A percentile compares a stretch with the other conserved stretches of the same genome.
Conservation (phyloP, 768 basidiomycete genomes). For the Coprinellus micaceus region DNA sequence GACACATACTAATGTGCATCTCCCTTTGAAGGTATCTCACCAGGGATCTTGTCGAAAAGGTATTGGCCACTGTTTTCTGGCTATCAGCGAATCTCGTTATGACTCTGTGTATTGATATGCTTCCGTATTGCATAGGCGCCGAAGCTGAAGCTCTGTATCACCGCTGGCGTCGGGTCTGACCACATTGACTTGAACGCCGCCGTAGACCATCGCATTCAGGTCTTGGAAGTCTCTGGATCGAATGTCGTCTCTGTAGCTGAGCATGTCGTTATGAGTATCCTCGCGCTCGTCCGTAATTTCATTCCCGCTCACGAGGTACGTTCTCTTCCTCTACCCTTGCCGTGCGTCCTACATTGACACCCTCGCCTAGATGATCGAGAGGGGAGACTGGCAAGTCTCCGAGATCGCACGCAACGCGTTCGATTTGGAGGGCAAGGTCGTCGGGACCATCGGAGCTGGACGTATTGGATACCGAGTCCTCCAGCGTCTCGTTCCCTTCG, state of each 20-base stretch:
- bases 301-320: slow-evolving; percentile 78
- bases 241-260: slow-evolving; percentile 92
- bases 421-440: slow-evolving; percentile 87
- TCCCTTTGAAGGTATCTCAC: slow-evolving; percentile 57
- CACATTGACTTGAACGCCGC: slow-evolving; percentile 89
- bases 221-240: slow-evolving; percentile 83
- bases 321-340: background rate
- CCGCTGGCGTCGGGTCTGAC: slow-evolving; percentile 89
- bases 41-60: slow-evolving; percentile 66
- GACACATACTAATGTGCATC: background rate
- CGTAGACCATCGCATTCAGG: slow-evolving; percentile 75
- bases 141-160: slow-evolving; percentile 82
- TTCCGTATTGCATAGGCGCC: background rate
- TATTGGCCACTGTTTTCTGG: slow-evolving; percentile 17
- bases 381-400: slow-evolving; percentile 86
- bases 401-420: slow-evolving; percentile 78
- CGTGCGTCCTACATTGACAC: background rate
- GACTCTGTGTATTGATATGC: background rate
- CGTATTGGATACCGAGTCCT: slow-evolving; percentile 85
- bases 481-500: slow-evolving; percentile 75
- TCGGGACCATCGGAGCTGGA: slow-evolving; percentile 83
- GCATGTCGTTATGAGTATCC: slow-evolving; percentile 88
- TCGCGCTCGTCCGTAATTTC: slow-evolving; percentile 88
- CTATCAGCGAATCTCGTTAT: background rate
- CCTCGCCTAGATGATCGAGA: slow-evolving; percentile 62